phyloP scores from a whole-genome alignment of 164 flowering plant genomes.

The Brasenia schreberi region DNA sequence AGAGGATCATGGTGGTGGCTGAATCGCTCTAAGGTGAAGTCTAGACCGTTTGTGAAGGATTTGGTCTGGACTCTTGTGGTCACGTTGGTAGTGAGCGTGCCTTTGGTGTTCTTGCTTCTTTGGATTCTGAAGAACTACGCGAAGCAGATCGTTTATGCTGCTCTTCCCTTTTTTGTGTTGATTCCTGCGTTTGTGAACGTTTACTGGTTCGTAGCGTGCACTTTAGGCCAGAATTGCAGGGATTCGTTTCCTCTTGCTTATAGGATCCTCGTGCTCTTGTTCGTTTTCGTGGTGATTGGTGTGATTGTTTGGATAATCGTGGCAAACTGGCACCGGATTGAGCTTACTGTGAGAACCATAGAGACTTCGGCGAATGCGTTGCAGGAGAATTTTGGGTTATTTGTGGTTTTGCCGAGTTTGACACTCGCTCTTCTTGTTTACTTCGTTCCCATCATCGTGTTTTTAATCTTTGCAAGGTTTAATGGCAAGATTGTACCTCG shows the following conservation, averaged over 20 bases:
- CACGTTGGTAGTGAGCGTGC: constrained; percentile 53
- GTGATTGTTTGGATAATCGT: constrained; percentile 69
- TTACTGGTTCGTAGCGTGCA: constrained; percentile 91
- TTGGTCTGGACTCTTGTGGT: constrained; percentile 71
- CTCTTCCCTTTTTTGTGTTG: constrained; percentile 11
- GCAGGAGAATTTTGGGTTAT: constrained; percentile 50
- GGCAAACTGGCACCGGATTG: constrained; percentile 71
- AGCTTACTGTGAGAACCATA: constrained; percentile 58
- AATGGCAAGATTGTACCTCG: constrained; percentile 69
- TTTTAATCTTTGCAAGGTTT: constrained; percentile 57
- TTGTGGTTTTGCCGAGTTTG: constrained; percentile 56
- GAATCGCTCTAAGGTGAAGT: background rate
- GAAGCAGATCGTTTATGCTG: constrained; percentile 63
- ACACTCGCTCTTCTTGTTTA: constrained; percentile 44
- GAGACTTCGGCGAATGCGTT: constrained; percentile 69
- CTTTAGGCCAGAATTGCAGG: constrained; percentile 48
- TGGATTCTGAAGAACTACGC: constrained; percentile 63
- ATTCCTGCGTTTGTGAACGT: constrained; percentile 60
- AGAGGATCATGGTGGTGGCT: constrained; percentile 1
- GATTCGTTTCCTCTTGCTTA: constrained; percentile 52
- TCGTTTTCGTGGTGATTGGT: constrained; percentile 61
- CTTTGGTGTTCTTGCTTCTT: constrained; percentile 42
- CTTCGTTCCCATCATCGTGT: constrained; percentile 70
- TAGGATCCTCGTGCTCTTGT: constrained; percentile 51
- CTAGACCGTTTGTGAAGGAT: constrained; percentile 23